Base-by-base conservation (phyloP, 2,329 filamentous ascomycete genomes). In the Cercospora sesami region DNA sequence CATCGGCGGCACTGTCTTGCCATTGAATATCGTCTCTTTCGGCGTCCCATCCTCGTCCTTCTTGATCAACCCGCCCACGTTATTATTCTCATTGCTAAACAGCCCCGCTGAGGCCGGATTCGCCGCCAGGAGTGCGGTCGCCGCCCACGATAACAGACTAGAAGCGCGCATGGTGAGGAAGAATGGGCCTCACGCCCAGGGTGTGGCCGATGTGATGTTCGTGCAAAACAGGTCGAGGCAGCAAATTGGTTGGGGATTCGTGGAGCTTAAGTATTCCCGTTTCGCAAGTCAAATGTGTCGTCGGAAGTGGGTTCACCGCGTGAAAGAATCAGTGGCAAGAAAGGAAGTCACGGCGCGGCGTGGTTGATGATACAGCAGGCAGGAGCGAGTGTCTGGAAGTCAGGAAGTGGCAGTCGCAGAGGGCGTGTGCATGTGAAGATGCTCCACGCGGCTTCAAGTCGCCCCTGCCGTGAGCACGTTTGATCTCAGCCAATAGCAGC, bases 1-100 rank as follows among this genome's bases (percentile, higher is more conserved):
- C 75, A 91, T 80, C 4, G 89, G 87, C 39, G 90, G 90, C 42
- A 93, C 90, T 45, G 82, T 83, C 74, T 89, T 83, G 70, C 83
- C 86, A 75, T 92, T 90, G 81, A 92, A 92, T 48, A 81, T 82
- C 31, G 89, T 91, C 42, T 68, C 73, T 45, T 71, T 68, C 31
- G 63, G 66, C 21, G 69, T 62, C 23, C 69, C 71, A 45, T 70
- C 75, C 21, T 74, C 61, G 12, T 60, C 66, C 31, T 63, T 51
- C 30, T 68, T 64, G 28, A 64, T 39, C 31, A 64, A 31, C 9
- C 48, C 30, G 12, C 61, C 61, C n/a, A 64, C 23, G 23, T 39
- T 64, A 9, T 64, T 64, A 30, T 57, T 36, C 30, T 58, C 61
- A 36, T 64, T 64, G 16, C 48, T 36, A 14, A 64, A 64, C 51